Percentiles rank a stretch among this genome's conserved stretches.
phyloP scores from a whole-genome alignment of 2,329 filamentous ascomycete genomes.

The Xylariaceae sp. region DNA sequence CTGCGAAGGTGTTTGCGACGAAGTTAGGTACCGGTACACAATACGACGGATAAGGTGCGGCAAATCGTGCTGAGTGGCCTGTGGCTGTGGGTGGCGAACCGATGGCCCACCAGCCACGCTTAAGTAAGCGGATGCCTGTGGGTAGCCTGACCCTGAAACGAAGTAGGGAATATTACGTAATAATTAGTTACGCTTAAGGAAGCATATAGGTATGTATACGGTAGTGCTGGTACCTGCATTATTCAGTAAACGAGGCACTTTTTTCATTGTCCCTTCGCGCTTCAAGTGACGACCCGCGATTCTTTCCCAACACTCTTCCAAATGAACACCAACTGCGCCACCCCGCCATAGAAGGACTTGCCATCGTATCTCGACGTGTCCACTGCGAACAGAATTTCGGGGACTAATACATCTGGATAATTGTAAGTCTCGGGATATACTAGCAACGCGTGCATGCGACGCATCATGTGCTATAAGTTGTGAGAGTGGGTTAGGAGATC shows the following conservation, averaged over 20 bases:
- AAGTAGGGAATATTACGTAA: no score
- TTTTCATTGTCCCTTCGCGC: constrained; percentile 19
- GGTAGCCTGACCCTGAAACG: no score
- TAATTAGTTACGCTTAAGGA: no score
- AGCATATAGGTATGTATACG: no score
- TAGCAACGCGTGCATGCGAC: constrained; percentile 14
- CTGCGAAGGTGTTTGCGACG: no score
- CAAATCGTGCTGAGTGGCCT: no score
- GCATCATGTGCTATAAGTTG: constrained; percentile 3
- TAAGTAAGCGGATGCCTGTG: no score
- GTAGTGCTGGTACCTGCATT: not conserved
- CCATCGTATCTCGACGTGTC: not conserved
- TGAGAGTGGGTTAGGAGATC: constrained; percentile 7
- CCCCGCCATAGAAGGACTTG: not conserved
- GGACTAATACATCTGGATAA: not conserved
- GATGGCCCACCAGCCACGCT: no score
- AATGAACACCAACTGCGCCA: constrained; percentile 3
- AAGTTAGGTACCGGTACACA: no score
- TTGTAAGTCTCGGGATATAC: constrained; percentile 10
- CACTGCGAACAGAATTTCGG: not conserved
- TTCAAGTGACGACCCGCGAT: constrained; percentile 8
- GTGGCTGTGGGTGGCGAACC: no score
- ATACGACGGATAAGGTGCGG: no score
- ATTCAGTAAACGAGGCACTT: not conserved
- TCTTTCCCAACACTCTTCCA: constrained; percentile 2